These are phyloP conservation scores for Funneliformis mosseae DNA, from an alignment of 192 early-diverging fungal genomes.

Conservation along the genomic window DNA sequence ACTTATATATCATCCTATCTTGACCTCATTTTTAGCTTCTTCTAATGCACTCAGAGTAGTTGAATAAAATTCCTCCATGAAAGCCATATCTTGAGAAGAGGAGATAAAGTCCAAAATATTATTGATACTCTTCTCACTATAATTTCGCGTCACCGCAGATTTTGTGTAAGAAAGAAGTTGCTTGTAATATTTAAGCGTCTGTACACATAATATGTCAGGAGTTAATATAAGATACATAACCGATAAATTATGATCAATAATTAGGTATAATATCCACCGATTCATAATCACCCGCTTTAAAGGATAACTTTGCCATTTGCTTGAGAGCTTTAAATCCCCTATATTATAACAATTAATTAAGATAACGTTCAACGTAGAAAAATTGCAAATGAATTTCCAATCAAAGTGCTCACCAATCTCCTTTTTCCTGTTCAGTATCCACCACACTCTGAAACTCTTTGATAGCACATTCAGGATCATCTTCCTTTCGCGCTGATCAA, in stretches of 20 bases:
- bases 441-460: slow-evolving; percentile 78
- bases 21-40: slow-evolving; percentile 82
- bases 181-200: slow-evolving; percentile 75
- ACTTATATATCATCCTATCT: background rate
- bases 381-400: background rate
- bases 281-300: slow-evolving; percentile 65
- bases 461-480: slow-evolving; percentile 71
- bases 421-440: slow-evolving; percentile 77
- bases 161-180: slow-evolving; percentile 76
- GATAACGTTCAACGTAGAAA: background rate
- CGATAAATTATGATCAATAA: background rate
- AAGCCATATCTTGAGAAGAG: slow-evolving; percentile 71
- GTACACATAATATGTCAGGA: background rate
- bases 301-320: slow-evolving; percentile 83
- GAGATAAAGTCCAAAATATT: slow-evolving; percentile 84
- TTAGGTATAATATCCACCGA: slow-evolving; percentile 44
- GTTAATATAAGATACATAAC: background rate
- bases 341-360: background rate
- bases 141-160: slow-evolving; percentile 78
- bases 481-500: slow-evolving; percentile 72
- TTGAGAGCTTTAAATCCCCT: slow-evolving; percentile 93
- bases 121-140: slow-evolving; percentile 91
- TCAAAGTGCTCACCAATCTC: slow-evolving; percentile 70
- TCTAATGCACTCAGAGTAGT: slow-evolving; percentile 71
- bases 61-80: slow-evolving; percentile 84